These are phyloP conservation scores for Rhynchosporium graminicola DNA, from an alignment of 2,329 filamentous ascomycete genomes.

Conservation along the genomic window DNA sequence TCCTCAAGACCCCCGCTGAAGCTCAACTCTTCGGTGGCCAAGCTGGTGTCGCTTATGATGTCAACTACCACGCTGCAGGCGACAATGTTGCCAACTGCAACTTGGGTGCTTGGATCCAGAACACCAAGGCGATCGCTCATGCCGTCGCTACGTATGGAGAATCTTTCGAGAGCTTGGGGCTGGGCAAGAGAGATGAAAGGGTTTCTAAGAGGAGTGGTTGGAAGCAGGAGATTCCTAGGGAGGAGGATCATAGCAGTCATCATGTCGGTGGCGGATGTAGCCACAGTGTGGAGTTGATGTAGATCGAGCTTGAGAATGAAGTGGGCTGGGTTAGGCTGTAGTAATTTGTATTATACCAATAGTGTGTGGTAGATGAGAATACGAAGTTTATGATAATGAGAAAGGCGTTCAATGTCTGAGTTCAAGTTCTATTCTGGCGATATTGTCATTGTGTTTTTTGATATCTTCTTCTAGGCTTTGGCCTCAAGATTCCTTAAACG, in stretches of 20 bases:
- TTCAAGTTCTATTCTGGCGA: no score
- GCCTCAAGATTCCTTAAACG: no score
- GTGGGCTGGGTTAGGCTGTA: no score
- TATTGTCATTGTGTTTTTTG: no score
- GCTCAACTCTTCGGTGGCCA: constrained; percentile 69
- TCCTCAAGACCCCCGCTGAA: constrained; percentile 62
- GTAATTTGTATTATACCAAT: no score
- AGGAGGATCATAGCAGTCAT: constrained; percentile 14
- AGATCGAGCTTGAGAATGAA: neutral
- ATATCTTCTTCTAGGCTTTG: no score
- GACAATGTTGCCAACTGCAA: constrained; percentile 60
- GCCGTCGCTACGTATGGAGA: constrained; percentile 25
- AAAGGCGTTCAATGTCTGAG: no score
- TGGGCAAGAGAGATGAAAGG: constrained; percentile 18
- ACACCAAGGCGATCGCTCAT: constrained; percentile 51
- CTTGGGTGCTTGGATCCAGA: constrained; percentile 58
- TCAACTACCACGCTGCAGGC: constrained; percentile 61
- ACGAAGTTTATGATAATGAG: no score
- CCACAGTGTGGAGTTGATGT: constrained; percentile 13
- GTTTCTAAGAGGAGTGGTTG: constrained; percentile 18
- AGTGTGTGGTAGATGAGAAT: no score
- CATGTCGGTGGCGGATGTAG: constrained; percentile 22
- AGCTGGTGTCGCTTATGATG: constrained; percentile 59
- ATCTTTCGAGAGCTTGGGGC: constrained; percentile 22
- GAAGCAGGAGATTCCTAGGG: constrained; percentile 19